Evolutionary conservation across 2,329 filamentous ascomycete species (phyloP), one percentile per base, ranked within the genome.

Genomic region (Colletotrichum chrysophilum): DNA sequence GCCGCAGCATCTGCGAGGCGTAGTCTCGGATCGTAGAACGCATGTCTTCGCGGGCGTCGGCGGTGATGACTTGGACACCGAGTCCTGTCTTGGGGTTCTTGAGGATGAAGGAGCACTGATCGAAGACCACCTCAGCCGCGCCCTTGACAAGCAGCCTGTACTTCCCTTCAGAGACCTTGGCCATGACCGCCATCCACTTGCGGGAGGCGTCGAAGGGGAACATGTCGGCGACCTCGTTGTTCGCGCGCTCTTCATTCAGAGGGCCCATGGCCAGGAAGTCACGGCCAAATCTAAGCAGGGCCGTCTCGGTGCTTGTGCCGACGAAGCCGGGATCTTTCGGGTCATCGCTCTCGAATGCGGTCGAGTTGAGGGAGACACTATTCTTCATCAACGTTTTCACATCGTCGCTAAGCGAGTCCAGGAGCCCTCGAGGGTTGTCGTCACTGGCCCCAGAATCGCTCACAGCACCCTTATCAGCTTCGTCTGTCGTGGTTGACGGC

Each of bases 1-100:
- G 93, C 67, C 93, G 89, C 56, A 94, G 85, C 72, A 93, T 94
- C 10, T 91, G 89, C 8, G 89, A 90, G 3, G 94, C 94, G 79
- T 95, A 95, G 14, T 81, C 80, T 12, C 83, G 79, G 10, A 86
- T 86, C 1, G 82, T 83, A 18, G 78, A 79, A n/a, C 81, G 78
- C 21, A 86, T 80, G 55, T 80, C 81, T 24, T 78, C 77, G 5
- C 83, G 80, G n/a, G 82, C 80, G 2, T 82, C 79, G n/a, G 83
- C 81, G 2, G 80, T 80, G 3, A 86, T 77, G 4, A 81, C 78
- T 4, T 76, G 79, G 7, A 80, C 79, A 1, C 79, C 79, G 2
- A 84, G 72, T 9, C 80, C 80, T 7, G 79, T 81, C 0, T 80
- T 85, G 0, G 91, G 86, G 32, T 91, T 90, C 65, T 82, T 77